Evolutionary conservation across 805 yeast species (phyloP), one percentile per base, ranked within the genome.

Genomic region (Clavispora santaluciae): DNA sequence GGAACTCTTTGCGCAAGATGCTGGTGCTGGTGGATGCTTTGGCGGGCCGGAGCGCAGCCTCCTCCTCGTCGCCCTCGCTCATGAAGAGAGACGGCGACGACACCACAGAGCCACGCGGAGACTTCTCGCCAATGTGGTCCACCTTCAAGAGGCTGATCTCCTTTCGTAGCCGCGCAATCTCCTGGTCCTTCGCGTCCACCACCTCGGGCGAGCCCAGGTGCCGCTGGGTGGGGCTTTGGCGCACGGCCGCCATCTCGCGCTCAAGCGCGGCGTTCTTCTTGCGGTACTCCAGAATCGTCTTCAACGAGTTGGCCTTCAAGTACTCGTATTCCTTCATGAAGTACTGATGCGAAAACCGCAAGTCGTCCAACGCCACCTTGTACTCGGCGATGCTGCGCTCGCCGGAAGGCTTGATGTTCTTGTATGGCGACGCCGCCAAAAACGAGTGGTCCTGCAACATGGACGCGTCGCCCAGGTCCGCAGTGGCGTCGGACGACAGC

Each of bases 321-420:
- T 79, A 76, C 48, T 81, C 85, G 51, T 74, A 84, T 50, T 82
- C 86, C 53, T 79, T 78, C 2, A 83, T 72, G 40, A 84, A 63
- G 54, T 81, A 84, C 44, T 73, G 79, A 57, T 83, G 88, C 2
- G 88, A 83, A 55, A 84, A 76, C 48, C 83, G 80, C 39, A 84
- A 65, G 56, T 84, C 93, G 41, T 70, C 74, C 37, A 84, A 63
- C 0, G 89, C 88, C 0, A 83, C 76, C 47, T 70, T 72, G 51
- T 76, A 63, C 24, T 67, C 70, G 25, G 61, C 48, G 15, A 64
- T 21, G 13, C 48, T 38, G 44, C 55, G 59, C 20, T 59, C 59
- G 16, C 42, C 41, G 30, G 46, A 42, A 16, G 42, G 41, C 28
- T 36, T 43, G 39, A 39, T 36, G 9, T 52, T 46, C 20, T 45